Percentiles rank a stretch among this genome's conserved stretches.
phyloP scores from a whole-genome alignment of 2,329 filamentous ascomycete genomes.

The Cladosporium sp. region DNA sequence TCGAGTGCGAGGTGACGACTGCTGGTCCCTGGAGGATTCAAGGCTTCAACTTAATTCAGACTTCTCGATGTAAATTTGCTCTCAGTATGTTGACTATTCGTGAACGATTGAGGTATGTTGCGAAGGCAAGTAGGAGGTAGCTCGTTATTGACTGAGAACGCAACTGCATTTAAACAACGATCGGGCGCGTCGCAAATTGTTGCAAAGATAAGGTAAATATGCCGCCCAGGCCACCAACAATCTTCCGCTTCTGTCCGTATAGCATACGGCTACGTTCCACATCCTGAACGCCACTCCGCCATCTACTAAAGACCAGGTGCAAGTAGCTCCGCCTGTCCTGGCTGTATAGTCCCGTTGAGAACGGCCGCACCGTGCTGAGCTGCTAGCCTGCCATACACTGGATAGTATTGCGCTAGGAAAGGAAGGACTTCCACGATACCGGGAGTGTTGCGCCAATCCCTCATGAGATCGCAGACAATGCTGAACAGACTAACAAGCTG shows the following conservation, averaged over 20 bases:
- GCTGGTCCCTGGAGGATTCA: not conserved
- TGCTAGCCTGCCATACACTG: conserved; percentile 62
- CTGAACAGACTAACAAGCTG: conserved; percentile 60
- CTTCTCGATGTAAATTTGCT: not conserved
- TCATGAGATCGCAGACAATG: conserved; percentile 65
- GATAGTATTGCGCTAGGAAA: conserved; percentile 61
- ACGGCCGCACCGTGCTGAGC: conserved; percentile 59
- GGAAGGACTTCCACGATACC: conserved; percentile 55
- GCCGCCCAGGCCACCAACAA: not conserved
- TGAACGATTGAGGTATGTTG: too few relatives aligned
- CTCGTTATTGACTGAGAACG: too few relatives aligned
- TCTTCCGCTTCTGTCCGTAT: not conserved
- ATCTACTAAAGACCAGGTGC: not conserved
- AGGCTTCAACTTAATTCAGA: not conserved
- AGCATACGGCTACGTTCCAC: not conserved
- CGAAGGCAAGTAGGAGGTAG: too few relatives aligned
- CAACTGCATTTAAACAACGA: not conserved
- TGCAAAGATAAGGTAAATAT: not conserved
- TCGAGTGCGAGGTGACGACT: not conserved
- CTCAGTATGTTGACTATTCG: too few relatives aligned
- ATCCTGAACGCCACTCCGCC: not conserved
- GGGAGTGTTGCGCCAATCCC: conserved; percentile 61
- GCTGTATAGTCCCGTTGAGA: conserved; percentile 54
- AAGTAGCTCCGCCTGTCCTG: conserved; percentile 47
- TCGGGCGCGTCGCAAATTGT: not conserved